Conservation (phyloP, 768 basidiomycete species). For the Hirschioporus abietinus region DNA sequence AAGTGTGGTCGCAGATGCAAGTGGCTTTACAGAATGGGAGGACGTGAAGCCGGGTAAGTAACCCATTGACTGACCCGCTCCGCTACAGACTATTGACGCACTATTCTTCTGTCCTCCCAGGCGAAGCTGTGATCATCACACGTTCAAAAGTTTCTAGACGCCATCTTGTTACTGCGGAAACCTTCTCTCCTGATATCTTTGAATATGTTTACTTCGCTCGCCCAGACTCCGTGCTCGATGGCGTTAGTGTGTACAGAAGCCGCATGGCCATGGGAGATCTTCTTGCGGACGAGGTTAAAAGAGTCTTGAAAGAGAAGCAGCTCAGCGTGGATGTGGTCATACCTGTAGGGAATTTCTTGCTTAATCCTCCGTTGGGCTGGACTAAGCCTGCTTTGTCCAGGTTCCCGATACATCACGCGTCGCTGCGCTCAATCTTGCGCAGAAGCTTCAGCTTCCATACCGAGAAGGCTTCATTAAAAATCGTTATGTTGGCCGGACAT, state of each 20-base stretch:
- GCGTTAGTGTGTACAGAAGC: constrained; percentile 93
- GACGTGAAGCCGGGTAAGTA: constrained; percentile 82
- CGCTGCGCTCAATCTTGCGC: constrained; percentile 92
- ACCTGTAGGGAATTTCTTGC: constrained; percentile 50
- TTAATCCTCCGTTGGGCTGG: constrained; percentile 1
- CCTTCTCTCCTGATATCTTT: constrained; percentile 96
- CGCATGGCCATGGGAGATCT: constrained; percentile 99
- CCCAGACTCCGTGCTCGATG: constrained; percentile 95
- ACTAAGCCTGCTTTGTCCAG: constrained; percentile 28
- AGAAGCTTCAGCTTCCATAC: constrained; percentile 84
- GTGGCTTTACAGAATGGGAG: constrained; percentile 88
- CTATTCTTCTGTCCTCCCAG: constrained; percentile 30
- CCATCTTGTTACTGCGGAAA: constrained; percentile 60
- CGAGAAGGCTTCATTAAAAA: constrained; percentile 99
- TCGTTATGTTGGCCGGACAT: constrained; percentile 95
- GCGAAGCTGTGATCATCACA: constrained; percentile 95
- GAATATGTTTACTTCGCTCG: constrained; percentile 99
- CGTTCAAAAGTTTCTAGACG: constrained; percentile 70
- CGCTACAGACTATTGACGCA: constrained; percentile 7
- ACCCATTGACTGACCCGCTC: constrained; percentile 6
- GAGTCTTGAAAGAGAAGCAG: constrained; percentile 60
- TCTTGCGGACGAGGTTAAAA: constrained; percentile 80
- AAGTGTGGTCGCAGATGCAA: constrained; percentile 92
- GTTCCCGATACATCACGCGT: constrained; percentile 97
- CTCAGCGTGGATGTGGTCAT: constrained; percentile 92